A percentile compares a stretch with the other conserved stretches of the same genome.
phyloP scores from a whole-genome alignment of 2,329 filamentous ascomycete genomes.

The Fusarium multiceps region DNA sequence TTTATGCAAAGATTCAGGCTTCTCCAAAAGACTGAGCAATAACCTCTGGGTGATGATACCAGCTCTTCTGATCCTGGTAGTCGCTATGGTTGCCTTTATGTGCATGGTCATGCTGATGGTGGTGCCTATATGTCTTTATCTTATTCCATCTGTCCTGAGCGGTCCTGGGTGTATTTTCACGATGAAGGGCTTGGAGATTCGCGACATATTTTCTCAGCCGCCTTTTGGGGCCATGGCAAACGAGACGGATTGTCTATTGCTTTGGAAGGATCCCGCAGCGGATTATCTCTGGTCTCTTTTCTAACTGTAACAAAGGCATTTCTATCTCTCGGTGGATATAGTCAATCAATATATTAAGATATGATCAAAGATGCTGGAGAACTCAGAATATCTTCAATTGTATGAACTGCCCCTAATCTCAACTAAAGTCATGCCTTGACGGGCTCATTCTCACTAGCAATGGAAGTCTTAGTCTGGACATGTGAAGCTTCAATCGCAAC shows the following conservation, averaged over 20 bases:
- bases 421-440: background rate
- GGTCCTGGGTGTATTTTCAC: background rate
- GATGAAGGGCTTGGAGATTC: slow-evolving; percentile 6
- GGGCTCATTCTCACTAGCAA: background rate
- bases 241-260: background rate
- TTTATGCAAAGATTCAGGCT: fast-evolving
- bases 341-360: background rate
- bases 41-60: background rate
- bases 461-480: background rate
- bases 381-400: fast-evolving
- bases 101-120: background rate
- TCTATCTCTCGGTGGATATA: background rate
- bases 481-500: background rate
- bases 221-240: background rate
- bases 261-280: slow-evolving; percentile 19
- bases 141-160: background rate
- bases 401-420: fast-evolving
- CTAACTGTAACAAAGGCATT: background rate
- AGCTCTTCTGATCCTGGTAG: background rate
- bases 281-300: slow-evolving; percentile 26
- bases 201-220: background rate
- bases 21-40: background rate
- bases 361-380: background rate
- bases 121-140: fast-evolving
- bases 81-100: background rate